Evolutionary conservation across 139 green algal genomes (phyloP), one percentile per base, ranked within the genome.

Genomic region (Yamagishiella unicocca): DNA sequence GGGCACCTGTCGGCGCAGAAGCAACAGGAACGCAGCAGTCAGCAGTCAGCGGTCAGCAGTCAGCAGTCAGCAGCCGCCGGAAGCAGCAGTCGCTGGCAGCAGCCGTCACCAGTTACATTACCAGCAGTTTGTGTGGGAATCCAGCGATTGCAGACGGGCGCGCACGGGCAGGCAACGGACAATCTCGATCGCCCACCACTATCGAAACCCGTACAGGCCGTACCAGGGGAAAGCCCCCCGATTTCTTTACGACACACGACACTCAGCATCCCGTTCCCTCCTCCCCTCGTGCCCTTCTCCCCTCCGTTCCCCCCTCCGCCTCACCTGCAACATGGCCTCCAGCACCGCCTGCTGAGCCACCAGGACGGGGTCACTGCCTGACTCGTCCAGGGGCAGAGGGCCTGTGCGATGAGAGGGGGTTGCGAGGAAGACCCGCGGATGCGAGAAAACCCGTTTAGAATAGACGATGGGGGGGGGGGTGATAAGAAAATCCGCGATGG

Each of bases 301-400:
- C n/a, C n/a, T n/a, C n/a, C n/a, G n/a, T n/a, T n/a, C n/a, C n/a
- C n/a, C n/a, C n/a, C n/a, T n/a, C n/a, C 62, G 1, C 33, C 38
- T 84, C n/a, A 96, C 85, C 40, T 90, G 76, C 68, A 92, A 71
- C 89, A 97, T 96, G 1, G 90, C 92, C 40, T 89, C 73, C 86
- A 96, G 91, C 40, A 97, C 73, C 40, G 74, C 88, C 73, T 89
- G 85, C 68, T 89, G 80, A 22, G 75, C 81, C 27, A 73, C 77
- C 43, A 61, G 53, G 45, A 71, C 64, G 2, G 81, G 73, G 61
- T 71, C 50, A 37, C 61, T 79, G 54, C 73, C 73, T 0, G 37
- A 55, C 80, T 86, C 80, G 61, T 86, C 80, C 43, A 86, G 66
- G 0, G 80, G 58, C 22, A 78, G 5, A 35, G 35, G 67, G 31